Evolutionary conservation across 192 early-diverging fungal species (phyloP).

Genomic region (Rhizophlyctis rosea): DNA sequence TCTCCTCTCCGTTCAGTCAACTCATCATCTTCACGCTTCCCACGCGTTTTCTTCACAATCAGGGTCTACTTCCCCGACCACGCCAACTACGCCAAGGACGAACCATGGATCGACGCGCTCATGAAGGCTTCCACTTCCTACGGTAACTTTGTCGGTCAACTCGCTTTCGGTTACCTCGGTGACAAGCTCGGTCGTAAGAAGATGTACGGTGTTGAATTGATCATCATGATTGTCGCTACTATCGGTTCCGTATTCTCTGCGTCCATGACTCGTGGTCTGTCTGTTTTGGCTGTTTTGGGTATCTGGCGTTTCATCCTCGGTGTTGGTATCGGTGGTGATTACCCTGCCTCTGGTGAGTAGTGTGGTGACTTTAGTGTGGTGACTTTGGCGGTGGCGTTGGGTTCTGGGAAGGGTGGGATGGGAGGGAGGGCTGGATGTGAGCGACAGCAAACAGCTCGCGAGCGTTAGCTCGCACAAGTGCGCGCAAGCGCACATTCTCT

Average conservation of each 20-base stretch:
- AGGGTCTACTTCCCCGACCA: constrained; percentile 36
- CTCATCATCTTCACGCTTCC: too few species aligned
- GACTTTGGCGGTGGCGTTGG: too few species aligned
- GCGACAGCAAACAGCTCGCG: too few species aligned
- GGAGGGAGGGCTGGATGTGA: too few species aligned
- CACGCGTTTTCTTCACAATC: too few species aligned
- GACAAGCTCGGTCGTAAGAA: constrained; percentile 87
- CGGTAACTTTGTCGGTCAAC: constrained; percentile 91
- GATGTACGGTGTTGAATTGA: constrained; percentile 84
- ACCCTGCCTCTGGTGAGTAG: constrained; percentile 49
- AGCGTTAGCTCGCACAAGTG: not conserved
- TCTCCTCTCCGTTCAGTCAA: not conserved
- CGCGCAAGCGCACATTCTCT: not conserved
- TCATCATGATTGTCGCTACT: constrained; percentile 86
- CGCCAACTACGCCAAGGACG: constrained; percentile 18
- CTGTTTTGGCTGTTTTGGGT: constrained; percentile 67
- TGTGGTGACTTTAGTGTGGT: too few species aligned
- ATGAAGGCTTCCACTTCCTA: constrained; percentile 85
- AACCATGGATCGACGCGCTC: constrained; percentile 62
- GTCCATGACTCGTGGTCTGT: constrained; percentile 63
- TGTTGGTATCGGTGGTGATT: constrained; percentile 92
- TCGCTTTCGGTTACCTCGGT: constrained; percentile 82
- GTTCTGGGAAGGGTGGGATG: too few species aligned
- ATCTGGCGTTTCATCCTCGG: constrained; percentile 93
- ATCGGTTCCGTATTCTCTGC: constrained; percentile 74